Conservation (phyloP, 2,329 filamentous ascomycete species). For the Phyllosticta citrichinensis region DNA sequence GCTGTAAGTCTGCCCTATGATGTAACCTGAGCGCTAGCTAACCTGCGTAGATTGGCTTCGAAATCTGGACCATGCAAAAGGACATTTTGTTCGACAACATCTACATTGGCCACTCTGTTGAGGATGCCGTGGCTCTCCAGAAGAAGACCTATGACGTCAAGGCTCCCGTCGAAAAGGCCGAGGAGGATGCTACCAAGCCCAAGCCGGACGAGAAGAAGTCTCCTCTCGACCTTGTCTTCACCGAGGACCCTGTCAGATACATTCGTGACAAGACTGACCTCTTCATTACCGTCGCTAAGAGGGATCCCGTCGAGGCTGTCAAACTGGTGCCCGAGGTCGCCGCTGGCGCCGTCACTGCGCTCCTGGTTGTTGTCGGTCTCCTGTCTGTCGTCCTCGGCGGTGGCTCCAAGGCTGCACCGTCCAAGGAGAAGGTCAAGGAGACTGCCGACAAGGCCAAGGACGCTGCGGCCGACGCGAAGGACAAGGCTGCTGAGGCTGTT, state of each 20-base stretch:
- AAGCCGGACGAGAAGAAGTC: constrained; percentile 61
- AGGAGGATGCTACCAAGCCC: constrained; percentile 71
- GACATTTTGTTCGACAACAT: constrained; percentile 99
- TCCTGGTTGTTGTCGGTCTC: constrained; percentile 60
- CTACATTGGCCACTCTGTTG: constrained; percentile 95
- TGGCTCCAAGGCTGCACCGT: constrained; percentile 47
- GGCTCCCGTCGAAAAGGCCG: constrained; percentile 68
- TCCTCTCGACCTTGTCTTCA: constrained; percentile 72
- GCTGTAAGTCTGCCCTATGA: constrained; percentile 54
- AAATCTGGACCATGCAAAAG: constrained; percentile 99
- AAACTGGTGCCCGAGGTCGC: constrained; percentile 89
- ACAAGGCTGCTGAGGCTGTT: constrained; percentile 57
- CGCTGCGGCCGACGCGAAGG: constrained; percentile 53
- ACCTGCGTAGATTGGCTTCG: constrained; percentile 70
- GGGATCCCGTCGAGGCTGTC: constrained; percentile 72
- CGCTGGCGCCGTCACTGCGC: constrained; percentile 59
- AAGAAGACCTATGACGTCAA: constrained; percentile 87
- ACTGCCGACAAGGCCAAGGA: constrained; percentile 70
- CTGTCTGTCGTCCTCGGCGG: constrained; percentile 58
- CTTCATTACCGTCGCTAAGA: constrained; percentile 76
- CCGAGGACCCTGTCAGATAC: constrained; percentile 79
- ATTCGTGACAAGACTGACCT: constrained; percentile 88
- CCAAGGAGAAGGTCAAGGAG: constrained; percentile 59
- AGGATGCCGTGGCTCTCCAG: constrained; percentile 82
- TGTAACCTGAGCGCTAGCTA: constrained; percentile 8